Base-by-base conservation (phyloP, 495 filamentous ascomycete genomes). In the Penicillium daleae region DNA sequence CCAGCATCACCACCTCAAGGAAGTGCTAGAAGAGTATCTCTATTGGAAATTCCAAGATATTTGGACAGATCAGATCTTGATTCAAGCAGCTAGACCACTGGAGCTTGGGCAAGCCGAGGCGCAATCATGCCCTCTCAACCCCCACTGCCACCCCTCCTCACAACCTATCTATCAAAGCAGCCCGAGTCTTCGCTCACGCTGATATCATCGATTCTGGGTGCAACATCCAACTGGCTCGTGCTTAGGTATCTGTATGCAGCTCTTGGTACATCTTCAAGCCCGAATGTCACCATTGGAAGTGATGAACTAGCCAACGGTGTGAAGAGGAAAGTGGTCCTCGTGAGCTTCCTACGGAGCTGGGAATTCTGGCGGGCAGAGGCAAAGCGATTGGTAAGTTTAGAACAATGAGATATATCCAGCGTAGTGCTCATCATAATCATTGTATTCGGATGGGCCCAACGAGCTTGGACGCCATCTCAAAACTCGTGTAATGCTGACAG, bases 341-440 rank as follows among this genome's bases (percentile, higher is more conserved):
- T 93, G 62, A 92, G 89, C 77, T 97, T 88, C 74, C 77, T 96
- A 75, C 83, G 90, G 56, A 88, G 92, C 66, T 82, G 77, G 62
- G 77, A 82, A 27, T 96, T 96, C 71, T 97, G 92, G 93, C 86
- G 74, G 51, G 80, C 87, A 4, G 82, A 83, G 46, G 83, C 82
- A 27, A 83, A 82, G 59, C 83, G 84, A 73, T 69, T 92, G 63
- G 86, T 89, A 74, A 62, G 81, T 79, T 7, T 31, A 29, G 22
- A 10, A 5, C 37, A 26, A 48, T 44, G 6, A 44, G 22, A 3
- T 6, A 3, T 22, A 0, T 35, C 24, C 12, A 39, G 4, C 6
- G n/a, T 44, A 21, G n/a, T 67, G 19, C 49, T 46, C 13, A 19
- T 39, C 46, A 26, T 7, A 8, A 6, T 17, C 5, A 5, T n/a